Base-by-base conservation (phyloP, 73 alveolate species). In the Breviolum minutum region DNA sequence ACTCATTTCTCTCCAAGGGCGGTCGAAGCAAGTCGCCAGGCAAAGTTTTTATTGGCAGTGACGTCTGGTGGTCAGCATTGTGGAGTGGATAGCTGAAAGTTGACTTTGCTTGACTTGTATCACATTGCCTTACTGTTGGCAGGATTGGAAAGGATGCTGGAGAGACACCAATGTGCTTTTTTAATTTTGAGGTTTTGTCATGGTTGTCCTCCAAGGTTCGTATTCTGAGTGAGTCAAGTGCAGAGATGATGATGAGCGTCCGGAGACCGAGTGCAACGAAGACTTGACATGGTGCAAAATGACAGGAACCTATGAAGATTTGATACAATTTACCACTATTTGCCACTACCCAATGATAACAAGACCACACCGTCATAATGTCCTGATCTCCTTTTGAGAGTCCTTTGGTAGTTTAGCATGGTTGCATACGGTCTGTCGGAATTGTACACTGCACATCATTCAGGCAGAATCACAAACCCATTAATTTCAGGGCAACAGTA, bases 41-140 rank as follows among this genome's bases (percentile, higher is more conserved):
- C 98, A 11, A 92, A 92, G 81, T 92, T 92, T 40, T 68, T 92
- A 68, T 22, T 92, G 91, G 90, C 90, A n/a, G 98, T 92, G n/a
- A 66, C 87, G 32, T 62, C 86, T n/a, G 98, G 98, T 14, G 98
- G 98, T 40, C 66, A 60, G 27, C 98, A 92, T 54, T 29, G 92
- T 61, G 92, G 92, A 62, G 92, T 24, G 76, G 61, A 61, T 12
- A 24, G n/a, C 76, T 62, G 76, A 79, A 9, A 2, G 8, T 79
- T 79, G 82, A 24, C 24, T 24, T 9, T 17, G 40, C 82, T 17
- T 7, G 40, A 29, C 82, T 12, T 73, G 26, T 12, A 73, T 73
- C 40, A 19, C 11, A 64, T 22, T 32, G 63, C 11, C 29, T n/a
- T 10, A 30, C 86, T 22, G 86, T 30, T 13, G 63, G 54, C 54